phyloP scores from a whole-genome alignment of 2,329 filamentous ascomycete species.

The Huntiella bhutanensis region DNA sequence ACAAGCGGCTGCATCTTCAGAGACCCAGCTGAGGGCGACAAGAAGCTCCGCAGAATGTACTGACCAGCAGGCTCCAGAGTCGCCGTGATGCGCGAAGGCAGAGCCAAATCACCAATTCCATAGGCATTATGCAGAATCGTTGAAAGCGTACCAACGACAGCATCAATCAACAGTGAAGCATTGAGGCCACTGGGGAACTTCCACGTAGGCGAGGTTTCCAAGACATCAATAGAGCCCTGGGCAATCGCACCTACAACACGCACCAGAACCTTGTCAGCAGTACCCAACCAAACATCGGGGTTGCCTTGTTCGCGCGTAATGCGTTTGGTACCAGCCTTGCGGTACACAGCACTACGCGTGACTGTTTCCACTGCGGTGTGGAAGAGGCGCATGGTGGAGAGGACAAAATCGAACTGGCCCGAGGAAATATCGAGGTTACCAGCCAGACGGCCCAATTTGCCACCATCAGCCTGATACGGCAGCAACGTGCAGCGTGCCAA shows the following conservation, averaged over 20 bases:
- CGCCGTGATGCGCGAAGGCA: conserved; percentile 29
- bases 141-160: conserved; percentile 51
- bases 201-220: conserved; percentile 77
- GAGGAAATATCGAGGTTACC: conserved; percentile 64
- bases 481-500: conserved; percentile 66
- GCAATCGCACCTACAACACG: conserved; percentile 55
- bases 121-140: conserved; percentile 55
- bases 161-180: conserved; percentile 46
- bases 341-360: conserved; percentile 46
- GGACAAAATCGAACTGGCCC: conserved; percentile 59
- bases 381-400: conserved; percentile 56
- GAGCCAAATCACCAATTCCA: conserved; percentile 46
- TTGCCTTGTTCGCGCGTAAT: conserved; percentile 25
- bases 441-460: conserved; percentile 58
- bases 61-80: conserved; percentile 54
- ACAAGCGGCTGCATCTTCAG: conserved; percentile 62
- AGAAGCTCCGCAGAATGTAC: conserved; percentile 59
- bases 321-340: conserved; percentile 37
- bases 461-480: conserved; percentile 54
- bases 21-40: conserved; percentile 49
- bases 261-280: conserved; percentile 59
- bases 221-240: conserved; percentile 59
- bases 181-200: conserved; percentile 53
- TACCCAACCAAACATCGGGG: conserved; percentile 44
- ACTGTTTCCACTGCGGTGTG: conserved; percentile 58